Conservation (phyloP, 2,329 filamentous ascomycete genomes). For the Myriosclerotinia curreyana region DNA sequence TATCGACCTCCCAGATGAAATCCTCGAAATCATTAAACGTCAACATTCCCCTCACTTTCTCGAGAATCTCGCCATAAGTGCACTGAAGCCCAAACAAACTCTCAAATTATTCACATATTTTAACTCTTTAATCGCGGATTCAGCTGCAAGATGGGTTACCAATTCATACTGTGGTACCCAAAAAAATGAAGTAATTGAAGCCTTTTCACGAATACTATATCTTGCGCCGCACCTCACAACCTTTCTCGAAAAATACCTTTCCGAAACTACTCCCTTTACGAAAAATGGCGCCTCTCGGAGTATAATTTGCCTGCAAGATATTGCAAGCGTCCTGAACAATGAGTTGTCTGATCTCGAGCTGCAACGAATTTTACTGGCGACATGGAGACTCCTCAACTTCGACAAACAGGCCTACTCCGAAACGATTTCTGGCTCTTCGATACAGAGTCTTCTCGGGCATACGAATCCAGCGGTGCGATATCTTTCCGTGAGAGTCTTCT, state of each 20-base stretch:
- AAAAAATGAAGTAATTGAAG: slow-evolving; percentile 53
- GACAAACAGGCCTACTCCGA: slow-evolving; percentile 66
- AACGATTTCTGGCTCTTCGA: slow-evolving; percentile 61
- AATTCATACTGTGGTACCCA: slow-evolving; percentile 26
- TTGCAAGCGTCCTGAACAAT: slow-evolving; percentile 37
- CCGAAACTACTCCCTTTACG: slow-evolving; percentile 20
- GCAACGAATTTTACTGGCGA: slow-evolving; percentile 58
- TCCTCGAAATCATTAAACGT: slow-evolving; percentile 64
- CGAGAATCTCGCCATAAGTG: slow-evolving; percentile 65
- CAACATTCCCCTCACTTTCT: slow-evolving; percentile 65
- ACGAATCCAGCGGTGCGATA: slow-evolving; percentile 64
- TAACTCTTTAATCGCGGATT: slow-evolving; percentile 72
- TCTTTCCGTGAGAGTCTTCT: slow-evolving; percentile 77
- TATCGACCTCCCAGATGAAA: slow-evolving; percentile 64
- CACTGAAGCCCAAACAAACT: slow-evolving; percentile 68
- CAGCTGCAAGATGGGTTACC: slow-evolving; percentile 75
- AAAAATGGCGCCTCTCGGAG: slow-evolving; percentile 26
- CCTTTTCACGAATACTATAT: slow-evolving; percentile 76
- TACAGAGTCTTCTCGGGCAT: slow-evolving; percentile 68
- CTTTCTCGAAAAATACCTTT: slow-evolving; percentile 58
- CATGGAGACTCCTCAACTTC: slow-evolving; percentile 77
- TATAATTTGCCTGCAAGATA: slow-evolving; percentile 31
- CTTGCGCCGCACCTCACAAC: slow-evolving; percentile 76
- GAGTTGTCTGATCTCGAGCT: slow-evolving; percentile 42
- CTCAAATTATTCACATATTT: slow-evolving; percentile 72